phyloP scores from a whole-genome alignment of 768 basidiomycete genomes.

The Boletus tylopilopsis region DNA sequence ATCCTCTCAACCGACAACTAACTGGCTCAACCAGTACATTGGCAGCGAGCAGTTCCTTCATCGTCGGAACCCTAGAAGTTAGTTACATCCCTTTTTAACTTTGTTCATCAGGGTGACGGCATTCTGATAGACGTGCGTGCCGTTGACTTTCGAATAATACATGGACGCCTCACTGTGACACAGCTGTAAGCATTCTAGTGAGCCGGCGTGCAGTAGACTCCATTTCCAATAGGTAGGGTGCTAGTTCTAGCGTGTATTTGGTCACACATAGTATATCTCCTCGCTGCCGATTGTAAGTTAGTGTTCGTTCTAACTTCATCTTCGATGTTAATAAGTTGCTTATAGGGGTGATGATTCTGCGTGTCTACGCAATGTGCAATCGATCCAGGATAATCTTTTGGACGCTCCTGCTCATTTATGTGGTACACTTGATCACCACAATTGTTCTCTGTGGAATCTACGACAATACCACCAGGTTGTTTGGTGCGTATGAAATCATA shows the following conservation, averaged over 20 bases:
- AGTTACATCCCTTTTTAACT: background rate
- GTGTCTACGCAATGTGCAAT: constrained; percentile 3
- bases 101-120: background rate
- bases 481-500: background rate
- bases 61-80: background rate
- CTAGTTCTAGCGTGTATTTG: background rate
- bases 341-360: constrained; percentile 2
- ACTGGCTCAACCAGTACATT: background rate
- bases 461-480: no score
- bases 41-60: background rate
- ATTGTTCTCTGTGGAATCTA: background rate
- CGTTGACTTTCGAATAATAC: background rate
- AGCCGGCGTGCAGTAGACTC: background rate
- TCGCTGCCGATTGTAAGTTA: background rate
- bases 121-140: background rate
- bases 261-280: background rate
- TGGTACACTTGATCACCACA: background rate
- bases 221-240: background rate
- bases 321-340: background rate
- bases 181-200: background rate
- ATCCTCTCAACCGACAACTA: background rate
- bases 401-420: background rate
- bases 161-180: background rate
- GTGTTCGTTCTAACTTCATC: no score
- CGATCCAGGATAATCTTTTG: background rate